Conservation (phyloP, 2,329 filamentous ascomycete species). For the Periglandula ipomoeae region DNA sequence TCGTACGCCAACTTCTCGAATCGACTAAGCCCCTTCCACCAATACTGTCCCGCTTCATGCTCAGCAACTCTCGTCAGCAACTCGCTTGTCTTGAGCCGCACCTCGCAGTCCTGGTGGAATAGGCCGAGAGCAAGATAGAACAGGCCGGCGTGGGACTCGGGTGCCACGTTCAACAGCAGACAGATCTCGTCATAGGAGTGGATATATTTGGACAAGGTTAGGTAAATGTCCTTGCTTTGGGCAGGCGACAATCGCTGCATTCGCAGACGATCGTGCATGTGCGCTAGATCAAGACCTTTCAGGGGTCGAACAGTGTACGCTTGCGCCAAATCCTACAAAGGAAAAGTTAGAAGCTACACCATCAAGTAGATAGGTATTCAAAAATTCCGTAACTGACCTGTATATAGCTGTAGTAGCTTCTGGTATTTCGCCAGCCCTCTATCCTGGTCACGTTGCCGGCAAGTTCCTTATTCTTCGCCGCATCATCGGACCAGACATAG, state of each 20-base stretch:
- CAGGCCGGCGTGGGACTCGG: slow-evolving; percentile 76
- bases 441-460: slow-evolving; percentile 87
- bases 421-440: slow-evolving; percentile 92
- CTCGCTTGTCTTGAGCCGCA: slow-evolving; percentile 67
- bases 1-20: slow-evolving; percentile 85
- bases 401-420: slow-evolving; percentile 93
- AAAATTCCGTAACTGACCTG: slow-evolving; percentile 44
- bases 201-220: slow-evolving; percentile 66
- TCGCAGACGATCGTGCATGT: slow-evolving; percentile 85
- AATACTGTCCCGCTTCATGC: slow-evolving; percentile 87
- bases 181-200: slow-evolving; percentile 79
- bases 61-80: slow-evolving; percentile 73
- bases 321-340: slow-evolving; percentile 51
- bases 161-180: slow-evolving; percentile 71
- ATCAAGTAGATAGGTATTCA: background rate
- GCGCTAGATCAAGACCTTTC: slow-evolving; percentile 76
- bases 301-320: slow-evolving; percentile 58
- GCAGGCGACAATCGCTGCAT: slow-evolving; percentile 67
- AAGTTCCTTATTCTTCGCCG: slow-evolving; percentile 71
- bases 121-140: slow-evolving; percentile 88
- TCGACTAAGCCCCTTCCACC: slow-evolving; percentile 77
- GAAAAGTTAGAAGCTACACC: background rate
- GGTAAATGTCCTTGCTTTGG: slow-evolving; percentile 76
- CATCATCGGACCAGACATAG: slow-evolving; percentile 88
- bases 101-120: slow-evolving; percentile 79